Evolutionary conservation across 2,329 filamentous ascomycete species (phyloP).

Genomic region (Nakataea oryzae): DNA sequence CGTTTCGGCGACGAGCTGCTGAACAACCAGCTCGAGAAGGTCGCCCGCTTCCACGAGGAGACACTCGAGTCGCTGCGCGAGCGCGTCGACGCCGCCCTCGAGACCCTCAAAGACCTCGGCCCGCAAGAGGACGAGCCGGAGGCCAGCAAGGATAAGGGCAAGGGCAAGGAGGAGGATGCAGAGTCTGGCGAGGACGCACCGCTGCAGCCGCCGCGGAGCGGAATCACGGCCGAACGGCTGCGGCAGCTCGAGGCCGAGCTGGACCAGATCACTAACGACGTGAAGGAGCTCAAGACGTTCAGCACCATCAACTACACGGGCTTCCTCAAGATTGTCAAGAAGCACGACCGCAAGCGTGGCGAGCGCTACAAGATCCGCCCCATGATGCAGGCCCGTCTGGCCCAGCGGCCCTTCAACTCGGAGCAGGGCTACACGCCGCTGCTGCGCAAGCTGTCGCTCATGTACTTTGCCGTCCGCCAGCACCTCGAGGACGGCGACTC

Average conservation of each 20-base stretch:
- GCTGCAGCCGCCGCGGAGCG: slow-evolving; percentile 14
- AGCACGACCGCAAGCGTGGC: slow-evolving; percentile 91
- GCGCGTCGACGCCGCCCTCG: slow-evolving; percentile 43
- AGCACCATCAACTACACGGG: slow-evolving; percentile 95
- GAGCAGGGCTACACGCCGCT: slow-evolving; percentile 82
- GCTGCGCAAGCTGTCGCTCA: slow-evolving; percentile 80
- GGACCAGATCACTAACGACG: slow-evolving; percentile 79
- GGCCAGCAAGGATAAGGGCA: slow-evolving; percentile 15
- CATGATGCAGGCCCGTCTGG: slow-evolving; percentile 80
- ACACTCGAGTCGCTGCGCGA: slow-evolving; percentile 52
- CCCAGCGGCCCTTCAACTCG: slow-evolving; percentile 87
- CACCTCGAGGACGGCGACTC: slow-evolving; percentile 46
- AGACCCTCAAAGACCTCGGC: slow-evolving; percentile 71
- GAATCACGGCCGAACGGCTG: slow-evolving; percentile 41
- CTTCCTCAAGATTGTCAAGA: slow-evolving; percentile 97
- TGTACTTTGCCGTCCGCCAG: slow-evolving; percentile 92
- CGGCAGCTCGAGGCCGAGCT: slow-evolving; percentile 69
- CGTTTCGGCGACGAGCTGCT: slow-evolving; percentile 91
- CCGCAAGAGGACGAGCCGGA: slow-evolving; percentile 37
- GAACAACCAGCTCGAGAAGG: slow-evolving; percentile 91
- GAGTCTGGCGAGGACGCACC: neutral
- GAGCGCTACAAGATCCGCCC: slow-evolving; percentile 79
- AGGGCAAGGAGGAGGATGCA: slow-evolving; percentile 23
- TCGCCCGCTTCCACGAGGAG: slow-evolving; percentile 76
- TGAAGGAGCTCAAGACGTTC: slow-evolving; percentile 89